These are phyloP conservation scores for Penicillium chermesinum DNA, from an alignment of 495 filamentous ascomycete genomes.

Conservation along the genomic window DNA sequence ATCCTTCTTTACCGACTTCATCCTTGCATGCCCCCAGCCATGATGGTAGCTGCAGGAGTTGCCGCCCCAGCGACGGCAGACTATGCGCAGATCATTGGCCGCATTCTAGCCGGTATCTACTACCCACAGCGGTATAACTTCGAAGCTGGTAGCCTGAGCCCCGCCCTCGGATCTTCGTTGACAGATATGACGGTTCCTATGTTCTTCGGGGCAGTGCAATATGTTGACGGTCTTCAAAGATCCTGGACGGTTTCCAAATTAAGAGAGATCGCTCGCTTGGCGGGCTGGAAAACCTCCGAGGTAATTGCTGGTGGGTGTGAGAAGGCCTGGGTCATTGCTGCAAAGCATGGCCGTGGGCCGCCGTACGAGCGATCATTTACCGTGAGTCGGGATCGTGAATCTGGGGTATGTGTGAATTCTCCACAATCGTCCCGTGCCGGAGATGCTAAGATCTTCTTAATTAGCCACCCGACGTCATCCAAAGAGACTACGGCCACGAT, in stretches of 20 bases:
- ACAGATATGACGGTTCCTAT: conserved; percentile 73
- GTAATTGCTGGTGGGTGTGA: conserved; percentile 82
- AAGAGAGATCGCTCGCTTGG: conserved; percentile 68
- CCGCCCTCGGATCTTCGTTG: conserved; percentile 72
- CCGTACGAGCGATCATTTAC: conserved; percentile 54
- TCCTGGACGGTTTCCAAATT: conserved; percentile 70
- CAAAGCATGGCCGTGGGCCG: conserved; percentile 66
- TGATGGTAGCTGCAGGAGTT: conserved; percentile 76
- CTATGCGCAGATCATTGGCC: conserved; percentile 70
- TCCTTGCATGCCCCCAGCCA: conserved; percentile 85
- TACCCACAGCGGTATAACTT: conserved; percentile 56
- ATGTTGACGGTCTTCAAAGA: conserved; percentile 63
- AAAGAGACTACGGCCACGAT: conserved; percentile 1
- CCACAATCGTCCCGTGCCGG: background rate
- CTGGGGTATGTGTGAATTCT: conserved; percentile 12
- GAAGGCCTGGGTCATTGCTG: conserved; percentile 69
- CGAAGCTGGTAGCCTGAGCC: conserved; percentile 58
- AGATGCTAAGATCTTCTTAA: background rate
- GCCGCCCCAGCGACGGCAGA: conserved; percentile 61
- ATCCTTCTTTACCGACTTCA: conserved; percentile 75
- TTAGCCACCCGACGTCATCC: conserved; percentile 15
- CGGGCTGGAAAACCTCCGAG: conserved; percentile 78
- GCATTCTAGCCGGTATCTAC: conserved; percentile 72
- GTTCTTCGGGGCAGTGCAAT: conserved; percentile 85
- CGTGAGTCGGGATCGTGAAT: conserved; percentile 10